Conservation (phyloP, 805 yeast genomes). For the Cyberlindnera nakhonratchasimensis region DNA sequence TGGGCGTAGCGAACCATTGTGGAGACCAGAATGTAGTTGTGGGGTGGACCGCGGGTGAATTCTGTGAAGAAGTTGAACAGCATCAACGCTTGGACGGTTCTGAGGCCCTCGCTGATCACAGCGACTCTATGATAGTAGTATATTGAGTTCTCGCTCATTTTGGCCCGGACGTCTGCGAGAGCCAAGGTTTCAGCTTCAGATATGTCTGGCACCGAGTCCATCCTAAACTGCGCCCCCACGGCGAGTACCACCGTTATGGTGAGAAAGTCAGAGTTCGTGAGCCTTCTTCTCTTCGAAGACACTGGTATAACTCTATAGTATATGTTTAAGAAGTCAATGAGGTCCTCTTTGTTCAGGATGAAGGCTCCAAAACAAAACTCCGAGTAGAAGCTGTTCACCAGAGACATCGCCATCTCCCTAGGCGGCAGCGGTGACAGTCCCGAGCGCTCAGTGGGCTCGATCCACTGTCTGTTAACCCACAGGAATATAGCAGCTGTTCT, state of each 20-base stretch:
- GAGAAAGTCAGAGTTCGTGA: conserved; percentile 32
- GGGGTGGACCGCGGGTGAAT: conserved; percentile 37
- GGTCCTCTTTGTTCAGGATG: conserved; percentile 17
- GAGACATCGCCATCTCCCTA: conserved; percentile 18
- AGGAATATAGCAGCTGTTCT: conserved; percentile 21
- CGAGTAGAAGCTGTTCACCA: conserved; percentile 17
- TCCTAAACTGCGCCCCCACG: conserved; percentile 19
- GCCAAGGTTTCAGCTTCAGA: not conserved
- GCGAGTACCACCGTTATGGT: conserved; percentile 30
- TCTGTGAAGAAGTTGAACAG: conserved; percentile 40
- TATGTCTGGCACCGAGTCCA: not conserved
- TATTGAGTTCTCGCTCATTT: conserved; percentile 38
- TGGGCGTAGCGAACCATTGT: conserved; percentile 52
- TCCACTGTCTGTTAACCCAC: conserved; percentile 30
- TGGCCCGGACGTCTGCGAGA: conserved; percentile 28
- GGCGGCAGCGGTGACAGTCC: conserved; percentile 32
- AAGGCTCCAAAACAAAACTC: conserved; percentile 12
- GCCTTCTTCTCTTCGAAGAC: conserved; percentile 9
- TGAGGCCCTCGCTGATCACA: conserved; percentile 47
- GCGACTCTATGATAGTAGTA: conserved; percentile 51
- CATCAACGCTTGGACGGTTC: conserved; percentile 49
- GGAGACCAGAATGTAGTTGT: conserved; percentile 39
- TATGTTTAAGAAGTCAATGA: conserved; percentile 17
- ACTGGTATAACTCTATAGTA: conserved; percentile 17
- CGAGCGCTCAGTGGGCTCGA: conserved; percentile 31